These are phyloP conservation scores for Geosiphon pyriformis DNA, from an alignment of 192 early-diverging fungal genomes.

Conservation along the genomic window DNA sequence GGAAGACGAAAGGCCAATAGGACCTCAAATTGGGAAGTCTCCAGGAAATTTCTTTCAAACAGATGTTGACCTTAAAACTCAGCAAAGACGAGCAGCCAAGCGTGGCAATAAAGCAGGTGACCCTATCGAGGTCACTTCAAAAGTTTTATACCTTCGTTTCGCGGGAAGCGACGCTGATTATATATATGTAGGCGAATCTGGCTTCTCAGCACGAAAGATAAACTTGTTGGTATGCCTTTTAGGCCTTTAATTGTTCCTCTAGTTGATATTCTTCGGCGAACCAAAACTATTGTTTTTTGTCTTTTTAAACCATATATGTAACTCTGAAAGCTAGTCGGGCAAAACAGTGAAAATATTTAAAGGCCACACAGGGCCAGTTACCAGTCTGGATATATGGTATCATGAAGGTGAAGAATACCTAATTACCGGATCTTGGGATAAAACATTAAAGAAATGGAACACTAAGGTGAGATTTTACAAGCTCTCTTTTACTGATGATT, in stretches of 20 bases:
- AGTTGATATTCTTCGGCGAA: too few species aligned
- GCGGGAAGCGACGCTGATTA: slow-evolving; percentile 34
- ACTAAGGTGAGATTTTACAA: slow-evolving; percentile 45
- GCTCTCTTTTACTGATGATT: too few species aligned
- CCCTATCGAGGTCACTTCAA: slow-evolving; percentile 56
- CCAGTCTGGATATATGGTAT: slow-evolving; percentile 51
- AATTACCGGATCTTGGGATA: slow-evolving; percentile 95
- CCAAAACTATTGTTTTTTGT: neutral
- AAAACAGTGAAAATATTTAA: slow-evolving; percentile 49
- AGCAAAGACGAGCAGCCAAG: slow-evolving; percentile 48
- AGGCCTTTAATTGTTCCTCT: too few species aligned
- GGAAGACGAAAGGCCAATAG: slow-evolving; percentile 14
- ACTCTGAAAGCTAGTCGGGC: slow-evolving; percentile 34
- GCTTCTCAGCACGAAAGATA: slow-evolving; percentile 60
- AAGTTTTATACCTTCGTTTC: slow-evolving; percentile 45
- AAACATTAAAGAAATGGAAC: slow-evolving; percentile 79
- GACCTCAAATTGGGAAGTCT: slow-evolving; percentile 51
- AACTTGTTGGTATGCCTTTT: slow-evolving; percentile 51
- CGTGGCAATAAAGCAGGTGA: slow-evolving; percentile 53
- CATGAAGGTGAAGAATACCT: slow-evolving; percentile 50
- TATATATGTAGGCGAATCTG: slow-evolving; percentile 67
- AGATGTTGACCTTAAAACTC: slow-evolving; percentile 58
- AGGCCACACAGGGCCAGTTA: slow-evolving; percentile 69
- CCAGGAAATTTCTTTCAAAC: slow-evolving; percentile 71
- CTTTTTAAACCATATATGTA: neutral